Conservation (phyloP, 2,329 filamentous ascomycete genomes). For the Exserohilum rostratum region DNA sequence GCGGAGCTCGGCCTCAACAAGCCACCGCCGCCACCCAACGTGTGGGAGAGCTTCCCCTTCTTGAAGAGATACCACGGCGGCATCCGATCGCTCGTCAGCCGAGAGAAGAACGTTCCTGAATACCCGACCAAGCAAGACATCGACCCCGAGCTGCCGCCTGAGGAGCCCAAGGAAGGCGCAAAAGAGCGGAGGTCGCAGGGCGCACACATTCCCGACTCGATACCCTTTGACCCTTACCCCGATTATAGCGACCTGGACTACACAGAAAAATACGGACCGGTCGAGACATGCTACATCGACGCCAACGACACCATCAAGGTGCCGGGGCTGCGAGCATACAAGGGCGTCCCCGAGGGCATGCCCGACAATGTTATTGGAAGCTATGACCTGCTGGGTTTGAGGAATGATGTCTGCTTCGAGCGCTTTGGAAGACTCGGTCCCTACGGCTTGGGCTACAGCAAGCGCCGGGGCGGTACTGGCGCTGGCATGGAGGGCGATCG, state of each 20-base stretch:
- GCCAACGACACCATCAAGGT: slow-evolving; percentile 66
- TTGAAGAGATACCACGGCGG: slow-evolving; percentile 90
- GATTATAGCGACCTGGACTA: slow-evolving; percentile 66
- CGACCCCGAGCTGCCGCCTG: slow-evolving; percentile 44
- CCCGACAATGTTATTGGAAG: slow-evolving; percentile 87
- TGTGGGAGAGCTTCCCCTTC: slow-evolving; percentile 89
- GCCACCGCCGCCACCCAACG: slow-evolving; percentile 66
- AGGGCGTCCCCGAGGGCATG: slow-evolving; percentile 81
- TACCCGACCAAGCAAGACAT: slow-evolving; percentile 72
- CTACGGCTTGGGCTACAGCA: slow-evolving; percentile 87
- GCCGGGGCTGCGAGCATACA: slow-evolving; percentile 74
- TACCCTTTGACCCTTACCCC: slow-evolving; percentile 71
- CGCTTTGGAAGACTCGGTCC: slow-evolving; percentile 85
- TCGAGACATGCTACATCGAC: slow-evolving; percentile 81
- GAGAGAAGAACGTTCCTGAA: slow-evolving; percentile 74
- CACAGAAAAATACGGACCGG: slow-evolving; percentile 60
- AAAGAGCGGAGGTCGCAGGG: slow-evolving; percentile 41
- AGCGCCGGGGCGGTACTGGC: slow-evolving; percentile 77
- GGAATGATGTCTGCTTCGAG: slow-evolving; percentile 91
- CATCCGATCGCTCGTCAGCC: slow-evolving; percentile 71
- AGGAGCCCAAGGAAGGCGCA: slow-evolving; percentile 30
- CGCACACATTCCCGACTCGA: slow-evolving; percentile 34
- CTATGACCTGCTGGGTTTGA: slow-evolving; percentile 77
- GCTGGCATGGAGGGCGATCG: slow-evolving; percentile 84
- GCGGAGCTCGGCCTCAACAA: slow-evolving; percentile 65